These are phyloP conservation scores for Tulasnella sp. DNA, from an alignment of 768 basidiomycete species.

Conservation along the genomic window DNA sequence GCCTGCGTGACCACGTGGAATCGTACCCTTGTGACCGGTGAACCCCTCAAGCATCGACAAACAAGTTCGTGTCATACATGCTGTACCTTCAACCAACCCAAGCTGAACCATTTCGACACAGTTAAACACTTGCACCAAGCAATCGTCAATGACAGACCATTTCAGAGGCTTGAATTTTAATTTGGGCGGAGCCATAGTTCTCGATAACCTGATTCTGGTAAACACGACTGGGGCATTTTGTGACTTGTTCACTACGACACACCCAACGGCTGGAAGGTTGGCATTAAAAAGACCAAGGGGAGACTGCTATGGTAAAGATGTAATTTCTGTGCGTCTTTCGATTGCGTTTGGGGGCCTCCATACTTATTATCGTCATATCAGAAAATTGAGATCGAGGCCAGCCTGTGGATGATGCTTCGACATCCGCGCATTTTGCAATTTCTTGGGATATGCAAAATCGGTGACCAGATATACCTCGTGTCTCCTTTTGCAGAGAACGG, in stretches of 20 bases:
- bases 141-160: neutral
- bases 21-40: too few species aligned
- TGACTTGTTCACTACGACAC: neutral
- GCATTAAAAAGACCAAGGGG: neutral
- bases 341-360: too few species aligned
- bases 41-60: too few species aligned
- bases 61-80: too few species aligned
- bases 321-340: too few species aligned
- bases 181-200: neutral
- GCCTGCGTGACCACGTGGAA: too few species aligned
- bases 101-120: too few species aligned
- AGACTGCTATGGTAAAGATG: neutral
- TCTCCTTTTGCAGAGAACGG: slow-evolving; percentile 1
- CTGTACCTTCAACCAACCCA: too few species aligned
- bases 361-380: neutral
- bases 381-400: neutral
- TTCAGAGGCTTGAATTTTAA: neutral
- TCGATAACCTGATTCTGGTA: neutral
- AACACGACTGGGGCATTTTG: neutral
- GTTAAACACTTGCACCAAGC: too few species aligned
- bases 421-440: neutral
- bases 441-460: neutral
- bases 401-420: neutral
- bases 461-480: neutral
- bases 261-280: neutral